Percentiles rank a stretch among this genome's conserved stretches.
phyloP scores from a whole-genome alignment of 2,329 filamentous ascomycete genomes.

The Cladosporium velox region DNA sequence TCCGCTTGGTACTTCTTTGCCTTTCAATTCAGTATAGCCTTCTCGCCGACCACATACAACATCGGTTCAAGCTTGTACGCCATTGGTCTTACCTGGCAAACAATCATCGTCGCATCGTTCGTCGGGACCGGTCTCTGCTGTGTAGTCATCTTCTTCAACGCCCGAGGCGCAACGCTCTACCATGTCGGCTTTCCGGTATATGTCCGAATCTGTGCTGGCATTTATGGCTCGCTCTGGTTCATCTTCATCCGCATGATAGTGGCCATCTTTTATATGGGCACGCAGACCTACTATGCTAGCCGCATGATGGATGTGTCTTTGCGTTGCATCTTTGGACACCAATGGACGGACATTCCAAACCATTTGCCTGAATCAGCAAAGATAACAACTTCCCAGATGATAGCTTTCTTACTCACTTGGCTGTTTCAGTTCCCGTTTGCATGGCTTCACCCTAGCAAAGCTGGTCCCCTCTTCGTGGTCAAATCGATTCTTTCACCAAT shows the following conservation, averaged over 20 bases:
- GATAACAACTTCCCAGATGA: slow-evolving; percentile 38
- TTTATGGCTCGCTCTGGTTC: slow-evolving; percentile 45
- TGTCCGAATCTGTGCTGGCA: slow-evolving; percentile 37
- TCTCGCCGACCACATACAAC: slow-evolving; percentile 40
- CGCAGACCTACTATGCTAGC: slow-evolving; percentile 38
- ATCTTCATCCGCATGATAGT: slow-evolving; percentile 42
- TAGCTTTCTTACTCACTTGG: slow-evolving; percentile 40
- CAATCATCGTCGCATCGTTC: slow-evolving; percentile 37
- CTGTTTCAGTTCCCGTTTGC: slow-evolving; percentile 40
- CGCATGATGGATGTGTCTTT: slow-evolving; percentile 42
- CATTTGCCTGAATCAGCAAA: slow-evolving; percentile 34
- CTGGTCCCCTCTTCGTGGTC: slow-evolving; percentile 49
- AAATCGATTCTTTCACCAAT: slow-evolving; percentile 37
- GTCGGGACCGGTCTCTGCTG: slow-evolving; percentile 38
- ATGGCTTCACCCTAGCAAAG: slow-evolving; percentile 48
- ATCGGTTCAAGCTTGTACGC: slow-evolving; percentile 36
- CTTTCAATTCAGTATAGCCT: slow-evolving; percentile 40
- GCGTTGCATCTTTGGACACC: slow-evolving; percentile 43
- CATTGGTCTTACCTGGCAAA: slow-evolving; percentile 37
- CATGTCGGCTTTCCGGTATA: slow-evolving; percentile 43
- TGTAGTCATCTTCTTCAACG: slow-evolving; percentile 40
- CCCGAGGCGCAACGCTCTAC: slow-evolving; percentile 39
- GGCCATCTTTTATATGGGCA: slow-evolving; percentile 44
- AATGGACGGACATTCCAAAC: slow-evolving; percentile 40
- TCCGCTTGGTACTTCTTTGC: slow-evolving; percentile 35